Evolutionary conservation across 2,329 filamentous ascomycete species (phyloP), one percentile per base, ranked within the genome.

Genomic region (Pseudogymnoascus pannorum): DNA sequence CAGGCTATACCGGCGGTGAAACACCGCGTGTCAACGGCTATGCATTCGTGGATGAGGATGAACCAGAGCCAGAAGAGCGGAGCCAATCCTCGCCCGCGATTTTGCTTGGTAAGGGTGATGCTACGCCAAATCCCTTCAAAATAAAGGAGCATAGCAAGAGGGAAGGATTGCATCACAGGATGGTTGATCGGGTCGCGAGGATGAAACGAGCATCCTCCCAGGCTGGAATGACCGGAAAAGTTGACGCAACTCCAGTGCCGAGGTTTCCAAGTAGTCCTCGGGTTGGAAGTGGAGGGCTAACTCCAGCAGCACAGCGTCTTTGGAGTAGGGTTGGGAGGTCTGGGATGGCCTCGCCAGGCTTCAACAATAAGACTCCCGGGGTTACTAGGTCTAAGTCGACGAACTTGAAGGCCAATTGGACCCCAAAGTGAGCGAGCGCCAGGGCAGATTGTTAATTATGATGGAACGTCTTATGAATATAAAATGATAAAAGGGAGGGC

Each of bases 11-110:
- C 2, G 83, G 78, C 63, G 79, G 79, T 1, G 92, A 95, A 73
- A 97, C 93, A 0, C 94, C 93, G 0, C 83, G 91, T 2, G 90
- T 97, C 0, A 96, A 95, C 65, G 94, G 94, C 1, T 99, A 97
- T 72, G 84, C 91, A 0, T 97, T 96, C 74, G 92, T 99, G 35
- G 92, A 96, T 67, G 48, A 54, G 48, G 91, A 95, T 61, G 89
- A 88, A 40, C 82, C 83, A 0, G 80, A 80, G 14, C 69, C 79
- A 59, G 78, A 79, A 58, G 67, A 73, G 7, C 67, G 70, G 1
- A 69, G 73, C 6, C 64, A 66, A 16, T 42, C 70, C n/a, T 64
- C 71, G 51, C 75, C 78, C n/a, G 65, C 76, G 64, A 79, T 88
- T 69, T 75, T 86, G 60, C 76, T 89, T 6, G 81, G 85, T 1